Evolutionary conservation across 1,139 yeast species (phyloP).

Genomic region (Nakaseomyces bracarensis): DNA sequence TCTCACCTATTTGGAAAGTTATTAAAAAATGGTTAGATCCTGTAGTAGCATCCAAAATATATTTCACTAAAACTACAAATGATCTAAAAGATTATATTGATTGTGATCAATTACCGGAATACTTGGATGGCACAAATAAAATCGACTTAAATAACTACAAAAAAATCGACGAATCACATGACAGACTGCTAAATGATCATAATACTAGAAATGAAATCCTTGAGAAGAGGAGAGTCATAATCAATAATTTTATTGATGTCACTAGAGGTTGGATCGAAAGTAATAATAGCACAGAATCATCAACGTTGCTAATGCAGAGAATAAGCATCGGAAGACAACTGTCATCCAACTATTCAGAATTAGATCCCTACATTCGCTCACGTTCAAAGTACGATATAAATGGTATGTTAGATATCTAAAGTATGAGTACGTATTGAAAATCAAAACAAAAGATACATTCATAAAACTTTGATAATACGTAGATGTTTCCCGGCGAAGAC

Average conservation of each 20-base stretch:
- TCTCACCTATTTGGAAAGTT: conserved; percentile 77
- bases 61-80: conserved; percentile 53
- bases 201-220: conserved; percentile 36
- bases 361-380: conserved; percentile 68
- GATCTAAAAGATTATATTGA: conserved; percentile 55
- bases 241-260: conserved; percentile 42
- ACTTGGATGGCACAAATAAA: conserved; percentile 59
- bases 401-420: conserved; percentile 29
- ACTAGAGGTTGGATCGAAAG: conserved; percentile 65
- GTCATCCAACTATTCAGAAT: conserved; percentile 45
- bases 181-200: conserved; percentile 40
- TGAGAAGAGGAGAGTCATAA: conserved; percentile 42
- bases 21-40: conserved; percentile 86
- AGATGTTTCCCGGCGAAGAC: not conserved
- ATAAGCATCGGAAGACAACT: conserved; percentile 42
- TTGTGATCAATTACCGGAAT: conserved; percentile 45
- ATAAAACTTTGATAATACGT: too few relatives aligned
- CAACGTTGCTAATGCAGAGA: conserved; percentile 40
- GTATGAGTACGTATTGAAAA: too few relatives aligned
- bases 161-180: conserved; percentile 42
- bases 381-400: conserved; percentile 57
- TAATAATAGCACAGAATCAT: conserved; percentile 36
- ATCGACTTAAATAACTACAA: conserved; percentile 34
- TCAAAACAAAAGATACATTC: too few relatives aligned
- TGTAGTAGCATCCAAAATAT: conserved; percentile 72